phyloP scores from a whole-genome alignment of 176 grass and related monocot species.

The Tillandsia leiboldiana region DNA sequence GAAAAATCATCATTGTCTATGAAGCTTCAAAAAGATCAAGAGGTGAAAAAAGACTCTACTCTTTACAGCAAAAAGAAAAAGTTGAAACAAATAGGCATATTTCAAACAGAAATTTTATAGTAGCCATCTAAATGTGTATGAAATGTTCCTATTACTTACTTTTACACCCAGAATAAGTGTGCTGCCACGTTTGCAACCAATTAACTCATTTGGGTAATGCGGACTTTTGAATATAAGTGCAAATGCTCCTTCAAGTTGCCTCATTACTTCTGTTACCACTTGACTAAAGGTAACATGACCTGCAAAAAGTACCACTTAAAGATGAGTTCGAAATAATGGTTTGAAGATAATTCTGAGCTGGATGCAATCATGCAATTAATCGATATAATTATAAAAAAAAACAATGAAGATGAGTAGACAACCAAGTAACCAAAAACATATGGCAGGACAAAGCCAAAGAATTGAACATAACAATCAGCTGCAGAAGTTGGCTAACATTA shows the following conservation, averaged over 20 bases:
- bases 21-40: no score
- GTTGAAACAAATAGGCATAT: no score
- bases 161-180: constrained; percentile 80
- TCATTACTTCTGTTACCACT: constrained; percentile 93
- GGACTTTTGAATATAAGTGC: constrained; percentile 94
- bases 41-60: no score
- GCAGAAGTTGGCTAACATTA: no score
- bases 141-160: constrained; percentile 37
- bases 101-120: no score
- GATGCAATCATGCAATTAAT: background rate
- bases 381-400: background rate
- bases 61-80: no score
- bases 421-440: background rate
- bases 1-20: no score
- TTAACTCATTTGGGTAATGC: constrained; percentile 85
- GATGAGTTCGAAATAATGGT: background rate
- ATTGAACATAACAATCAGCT: no score
- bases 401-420: background rate
- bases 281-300: constrained; percentile 75
- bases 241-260: constrained; percentile 95
- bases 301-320: constrained; percentile 22
- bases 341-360: background rate
- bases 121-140: background rate
- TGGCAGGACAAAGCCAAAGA: no score
- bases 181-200: constrained; percentile 77